Evolutionary conservation across 768 basidiomycete species (phyloP), one percentile per base, ranked within the genome.

Genomic region (Mycena crocata): DNA sequence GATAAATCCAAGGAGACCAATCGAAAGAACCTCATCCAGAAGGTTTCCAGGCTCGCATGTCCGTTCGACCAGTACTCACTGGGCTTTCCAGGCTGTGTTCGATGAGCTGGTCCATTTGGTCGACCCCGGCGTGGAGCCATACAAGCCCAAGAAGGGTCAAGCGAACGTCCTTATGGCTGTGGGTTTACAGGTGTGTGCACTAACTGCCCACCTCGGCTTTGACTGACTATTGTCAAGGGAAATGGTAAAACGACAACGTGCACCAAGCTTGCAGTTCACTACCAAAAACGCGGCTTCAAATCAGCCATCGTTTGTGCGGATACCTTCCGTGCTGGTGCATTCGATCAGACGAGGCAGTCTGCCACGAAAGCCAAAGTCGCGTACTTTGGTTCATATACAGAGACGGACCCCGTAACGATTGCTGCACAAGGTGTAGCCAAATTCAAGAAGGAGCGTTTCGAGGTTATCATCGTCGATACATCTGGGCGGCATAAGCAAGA

Each of bases 241-340:
- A 98, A 97, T 57, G 98, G 98, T 45, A 99, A 99, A 85, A 99
- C 98, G 6, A 99, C 98, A 24, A 98, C 97, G 42, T 99, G 98
- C 80, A 99, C 98, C 13, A 99, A 99, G 74, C 90, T 99, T 42
- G 98, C 98, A 0, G 97, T 97, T 1, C 92, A 99, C 81, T 99
- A 98, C 77, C 96, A 97, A 77, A 93, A 94, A 74, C 91, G 96
- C 69, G 98, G 98, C 9, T 94, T 98, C 86, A 96, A 97, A 78
- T 93, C 96, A 15, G 94, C 92, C 66, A 96, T 99, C 58, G 97
- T 99, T 70, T 99, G 98, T 74, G 98, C 98, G 24, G 98, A 99
- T 79, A 99, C 98, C 0, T 99, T 99, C 85, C 93, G 98, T 81
- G 98, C 98, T 4, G 98, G 98, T 56, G 98, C 98, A 39, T 99